Percentiles rank a stretch among this genome's conserved stretches.
Evolutionary conservation across 371 early-diverging fungal species (phyloP).

Genomic region (Mucor velutinosus): DNA sequence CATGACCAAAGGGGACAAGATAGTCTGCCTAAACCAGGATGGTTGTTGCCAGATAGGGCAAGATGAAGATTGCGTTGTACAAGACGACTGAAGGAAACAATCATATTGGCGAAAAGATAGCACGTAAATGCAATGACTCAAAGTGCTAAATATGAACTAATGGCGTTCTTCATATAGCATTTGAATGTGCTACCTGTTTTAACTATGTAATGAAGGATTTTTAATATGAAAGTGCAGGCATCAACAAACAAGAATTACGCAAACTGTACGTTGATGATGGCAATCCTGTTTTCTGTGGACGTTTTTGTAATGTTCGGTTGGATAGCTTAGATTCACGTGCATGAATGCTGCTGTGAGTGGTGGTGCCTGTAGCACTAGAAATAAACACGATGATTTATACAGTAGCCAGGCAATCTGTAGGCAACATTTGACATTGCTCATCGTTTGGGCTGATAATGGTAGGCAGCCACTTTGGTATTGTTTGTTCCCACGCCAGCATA

Average conservation of each 20-base stretch:
- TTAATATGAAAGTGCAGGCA: background rate
- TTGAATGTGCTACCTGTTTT: conserved; percentile 13
- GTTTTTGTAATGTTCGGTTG: background rate
- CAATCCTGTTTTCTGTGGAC: background rate
- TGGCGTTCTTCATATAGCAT: background rate
- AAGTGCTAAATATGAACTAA: background rate
- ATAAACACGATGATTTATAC: background rate
- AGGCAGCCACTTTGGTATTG: background rate
- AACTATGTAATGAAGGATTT: conserved; percentile 11
- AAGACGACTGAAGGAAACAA: conserved; percentile 7
- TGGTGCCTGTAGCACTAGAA: background rate
- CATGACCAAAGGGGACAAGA: conserved; percentile 22
- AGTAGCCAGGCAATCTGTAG: background rate
- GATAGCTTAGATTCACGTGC: conserved; percentile 1
- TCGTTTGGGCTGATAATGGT: background rate
- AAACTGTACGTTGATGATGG: background rate
- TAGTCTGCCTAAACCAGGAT: conserved; percentile 13
- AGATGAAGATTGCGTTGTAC: conserved; percentile 19
- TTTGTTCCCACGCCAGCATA: background rate
- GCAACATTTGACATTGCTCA: background rate
- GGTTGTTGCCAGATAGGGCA: conserved; percentile 16
- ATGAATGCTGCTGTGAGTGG: background rate
- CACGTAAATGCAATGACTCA: background rate
- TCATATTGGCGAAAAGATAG: conserved; percentile 13
- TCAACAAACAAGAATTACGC: background rate